Conservation (phyloP, 1,284 basidiomycete genomes). For the Ceratobasidium theobromae region DNA sequence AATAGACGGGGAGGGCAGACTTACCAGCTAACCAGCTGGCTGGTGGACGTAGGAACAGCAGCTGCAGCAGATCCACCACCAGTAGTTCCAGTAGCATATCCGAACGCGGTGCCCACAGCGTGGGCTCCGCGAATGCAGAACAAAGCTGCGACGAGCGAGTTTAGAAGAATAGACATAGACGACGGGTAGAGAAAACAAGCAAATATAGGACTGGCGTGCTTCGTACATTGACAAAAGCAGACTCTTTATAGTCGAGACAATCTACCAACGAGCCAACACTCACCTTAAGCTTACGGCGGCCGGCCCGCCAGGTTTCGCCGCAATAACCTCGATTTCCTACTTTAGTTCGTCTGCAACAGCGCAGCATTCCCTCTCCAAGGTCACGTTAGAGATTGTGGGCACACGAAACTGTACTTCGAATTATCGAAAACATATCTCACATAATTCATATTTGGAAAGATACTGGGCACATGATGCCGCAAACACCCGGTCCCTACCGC, state of each 20-base stretch:
- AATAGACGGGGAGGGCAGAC: not conserved
- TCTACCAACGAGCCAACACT: not conserved
- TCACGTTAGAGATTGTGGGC: not conserved
- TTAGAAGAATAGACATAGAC: not conserved
- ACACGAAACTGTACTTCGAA: not conserved
- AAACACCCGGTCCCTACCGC: not conserved
- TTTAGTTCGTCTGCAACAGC: not conserved
- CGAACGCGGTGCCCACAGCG: constrained; percentile 40
- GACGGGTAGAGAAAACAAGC: not conserved
- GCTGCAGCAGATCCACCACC: constrained; percentile 44
- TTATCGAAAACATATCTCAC: not conserved
- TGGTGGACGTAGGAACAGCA: constrained; percentile 41
- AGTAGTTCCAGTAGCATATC: constrained; percentile 41
- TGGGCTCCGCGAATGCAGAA: constrained; percentile 7
- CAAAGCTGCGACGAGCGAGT: not conserved
- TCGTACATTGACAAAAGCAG: not conserved
- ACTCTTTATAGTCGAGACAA: not conserved
- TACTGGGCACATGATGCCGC: not conserved
- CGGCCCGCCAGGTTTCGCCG: not conserved
- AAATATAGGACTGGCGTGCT: not conserved
- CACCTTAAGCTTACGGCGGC: no score
- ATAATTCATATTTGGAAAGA: not conserved
- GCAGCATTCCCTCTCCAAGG: not conserved
- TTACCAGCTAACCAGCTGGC: constrained; percentile 41
- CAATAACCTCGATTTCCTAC: not conserved